Base-by-base conservation (phyloP, 345 rosid genomes). In the Alliaria petiolata region DNA sequence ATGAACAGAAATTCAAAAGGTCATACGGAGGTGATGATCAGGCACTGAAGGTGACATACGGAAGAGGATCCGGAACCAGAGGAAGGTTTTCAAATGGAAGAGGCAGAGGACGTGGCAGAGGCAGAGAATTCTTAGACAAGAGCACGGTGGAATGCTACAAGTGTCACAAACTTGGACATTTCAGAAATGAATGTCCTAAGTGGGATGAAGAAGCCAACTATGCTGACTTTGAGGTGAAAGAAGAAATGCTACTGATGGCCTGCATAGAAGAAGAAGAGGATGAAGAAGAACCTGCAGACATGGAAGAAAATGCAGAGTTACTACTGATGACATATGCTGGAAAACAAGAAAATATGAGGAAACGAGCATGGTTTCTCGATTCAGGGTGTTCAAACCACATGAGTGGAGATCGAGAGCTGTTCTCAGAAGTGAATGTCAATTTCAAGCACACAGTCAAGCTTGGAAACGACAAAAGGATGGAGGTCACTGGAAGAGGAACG, bases 391-490 rank as follows among this genome's bases (percentile, higher is more conserved):
- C 44, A 1, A 40, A 40, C 3, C 44, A 40, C 0, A 40, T 13
- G 44, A 40, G 7, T 13, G 44, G 44, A 14, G 16, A 40, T 13
- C 0, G 1, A 0, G 7, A 4, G 4, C 2, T 40, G 2, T 40
- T 40, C 44, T 40, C 2, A 1, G 4, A 0, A 0, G 0, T 40
- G 15, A 5, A 13, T 13, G 7, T 1, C 4, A 12, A 5, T 0
- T 40, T 40, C 44, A 40, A 13, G 1, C 44, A 40, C 1, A 0
- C 16, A 0, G 44, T 40, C 0, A 40, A 40, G 0, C 3, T 40
- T 4, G 44, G 15, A 5, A 40, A 40, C 3, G 15, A 40, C 0
- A 40, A 40, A 1, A 40, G 15, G 7, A 1, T 40, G 16, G 15
- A 40, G 7, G 44, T 40, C 1, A 12, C 13, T 5, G 44, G 44